Evolutionary conservation across 768 basidiomycete species (phyloP).

Genomic region (Chalciporus chontae): DNA sequence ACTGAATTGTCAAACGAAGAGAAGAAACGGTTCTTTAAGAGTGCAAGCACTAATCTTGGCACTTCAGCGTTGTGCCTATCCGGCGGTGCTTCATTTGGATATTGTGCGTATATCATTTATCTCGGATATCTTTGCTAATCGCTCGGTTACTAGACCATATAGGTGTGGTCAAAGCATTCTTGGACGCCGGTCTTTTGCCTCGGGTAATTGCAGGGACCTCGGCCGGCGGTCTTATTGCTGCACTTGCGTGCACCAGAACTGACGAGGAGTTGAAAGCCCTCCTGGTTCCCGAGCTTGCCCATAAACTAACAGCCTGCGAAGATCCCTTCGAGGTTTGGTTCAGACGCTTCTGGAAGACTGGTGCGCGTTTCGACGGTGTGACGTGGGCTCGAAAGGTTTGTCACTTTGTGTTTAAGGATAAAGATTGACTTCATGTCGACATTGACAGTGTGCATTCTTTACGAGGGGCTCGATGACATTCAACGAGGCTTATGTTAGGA

Average conservation of each 20-base stretch:
- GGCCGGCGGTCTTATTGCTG: constrained; percentile 80
- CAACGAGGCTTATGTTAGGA: constrained; percentile 88
- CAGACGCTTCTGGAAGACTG: constrained; percentile 74
- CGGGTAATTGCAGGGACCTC: constrained; percentile 94
- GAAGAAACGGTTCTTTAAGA: constrained; percentile 90
- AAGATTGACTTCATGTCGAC: not conserved
- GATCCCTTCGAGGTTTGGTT: constrained; percentile 72
- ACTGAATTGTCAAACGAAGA: constrained; percentile 76
- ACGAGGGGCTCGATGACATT: constrained; percentile 94
- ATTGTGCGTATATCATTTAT: constrained; percentile 52
- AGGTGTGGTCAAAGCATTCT: constrained; percentile 88
- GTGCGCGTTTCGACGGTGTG: constrained; percentile 92
- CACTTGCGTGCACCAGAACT: constrained; percentile 80
- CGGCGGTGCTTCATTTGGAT: constrained; percentile 95
- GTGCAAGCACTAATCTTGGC: constrained; percentile 85
- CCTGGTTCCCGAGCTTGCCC: constrained; percentile 79
- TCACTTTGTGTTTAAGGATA: not conserved
- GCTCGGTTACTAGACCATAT: constrained; percentile 59
- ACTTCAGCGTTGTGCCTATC: constrained; percentile 90
- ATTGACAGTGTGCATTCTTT: constrained; percentile 75
- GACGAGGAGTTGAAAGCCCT: constrained; percentile 79
- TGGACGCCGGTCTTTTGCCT: constrained; percentile 83
- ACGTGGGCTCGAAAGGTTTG: constrained; percentile 85
- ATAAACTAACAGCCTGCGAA: constrained; percentile 77
- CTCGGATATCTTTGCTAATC: not conserved